These are phyloP conservation scores for Chaetomiaceae sp. DNA, from an alignment of 2,329 filamentous ascomycete genomes.

Conservation along the genomic window DNA sequence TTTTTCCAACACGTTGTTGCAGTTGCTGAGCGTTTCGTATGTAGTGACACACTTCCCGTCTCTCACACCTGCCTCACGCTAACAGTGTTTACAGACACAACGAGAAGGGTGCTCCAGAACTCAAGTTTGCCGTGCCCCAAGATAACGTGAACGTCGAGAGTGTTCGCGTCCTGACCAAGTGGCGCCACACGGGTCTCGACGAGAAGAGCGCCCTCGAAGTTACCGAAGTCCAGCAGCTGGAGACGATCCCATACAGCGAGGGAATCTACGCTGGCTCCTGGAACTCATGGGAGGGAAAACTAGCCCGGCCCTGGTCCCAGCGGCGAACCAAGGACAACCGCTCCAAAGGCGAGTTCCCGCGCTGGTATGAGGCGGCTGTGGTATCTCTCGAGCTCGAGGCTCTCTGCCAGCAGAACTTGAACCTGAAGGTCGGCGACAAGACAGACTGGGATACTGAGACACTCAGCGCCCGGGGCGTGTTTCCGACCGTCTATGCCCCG, in stretches of 20 bases:
- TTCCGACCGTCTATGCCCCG: conserved; percentile 23
- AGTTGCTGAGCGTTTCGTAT: conserved; percentile 24
- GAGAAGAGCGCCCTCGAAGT: conserved; percentile 18
- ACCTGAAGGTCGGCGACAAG: conserved; percentile 24
- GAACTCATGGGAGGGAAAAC: background rate
- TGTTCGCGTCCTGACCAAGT: conserved; percentile 21
- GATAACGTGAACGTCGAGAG: background rate
- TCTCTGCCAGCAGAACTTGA: conserved; percentile 26
- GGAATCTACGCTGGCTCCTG: background rate
- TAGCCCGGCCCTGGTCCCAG: conserved; percentile 1
- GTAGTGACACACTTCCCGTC: background rate
- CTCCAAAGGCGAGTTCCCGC: conserved; percentile 18
- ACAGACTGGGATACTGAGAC: conserved; percentile 24
- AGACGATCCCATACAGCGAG: background rate
- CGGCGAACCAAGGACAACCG: conserved; percentile 10
- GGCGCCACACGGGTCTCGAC: conserved; percentile 17
- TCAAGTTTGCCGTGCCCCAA: conserved; percentile 9
- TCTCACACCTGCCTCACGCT: background rate
- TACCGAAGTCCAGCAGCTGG: conserved; percentile 22
- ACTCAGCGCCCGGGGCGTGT: conserved; percentile 18
- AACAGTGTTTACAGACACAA: conserved; percentile 2
- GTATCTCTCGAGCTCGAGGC: conserved; percentile 26
- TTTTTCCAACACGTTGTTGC: conserved; percentile 27
- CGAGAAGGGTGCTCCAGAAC: background rate
- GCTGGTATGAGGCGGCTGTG: conserved; percentile 32